Conservation (phyloP, 1,284 basidiomycete genomes). For the Apiotrichum gamsii region DNA sequence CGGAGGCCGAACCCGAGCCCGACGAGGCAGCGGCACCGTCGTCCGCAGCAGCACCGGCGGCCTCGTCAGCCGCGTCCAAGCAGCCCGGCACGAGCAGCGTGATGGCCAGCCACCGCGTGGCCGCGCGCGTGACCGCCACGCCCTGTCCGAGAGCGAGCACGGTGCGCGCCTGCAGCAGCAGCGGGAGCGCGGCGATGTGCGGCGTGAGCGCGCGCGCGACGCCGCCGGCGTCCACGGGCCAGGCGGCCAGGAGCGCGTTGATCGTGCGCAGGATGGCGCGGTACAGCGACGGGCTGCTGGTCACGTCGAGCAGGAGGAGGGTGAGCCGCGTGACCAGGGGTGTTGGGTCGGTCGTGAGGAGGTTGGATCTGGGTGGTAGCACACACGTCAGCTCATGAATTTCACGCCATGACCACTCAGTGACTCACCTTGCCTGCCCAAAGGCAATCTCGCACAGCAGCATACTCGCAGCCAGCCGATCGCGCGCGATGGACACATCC, state of each 20-base stretch:
- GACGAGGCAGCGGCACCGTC: no score
- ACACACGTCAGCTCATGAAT: no score
- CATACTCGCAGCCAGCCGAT: neutral
- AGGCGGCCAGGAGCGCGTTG: neutral
- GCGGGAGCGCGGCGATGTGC: neutral
- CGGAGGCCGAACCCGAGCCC: no score
- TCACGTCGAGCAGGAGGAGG: neutral
- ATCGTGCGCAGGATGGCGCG: neutral
- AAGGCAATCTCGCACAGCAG: neutral
- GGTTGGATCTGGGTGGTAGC: no score
- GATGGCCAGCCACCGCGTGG: neutral
- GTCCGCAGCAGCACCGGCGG: no score
- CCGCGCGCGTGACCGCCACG: neutral
- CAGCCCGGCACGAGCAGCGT: neutral
- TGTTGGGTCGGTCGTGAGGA: no score
- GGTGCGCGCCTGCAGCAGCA: neutral
- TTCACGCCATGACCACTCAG: no score
- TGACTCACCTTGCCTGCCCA: neutral
- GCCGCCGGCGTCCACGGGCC: neutral
- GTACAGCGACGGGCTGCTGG: neutral
- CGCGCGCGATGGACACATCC: neutral
- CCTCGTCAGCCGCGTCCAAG: neutral
- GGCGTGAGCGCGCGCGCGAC: neutral
- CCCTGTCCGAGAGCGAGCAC: slow-evolving; percentile 2
- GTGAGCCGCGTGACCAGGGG: neutral